Percentiles rank a stretch among this genome's conserved stretches.
Conservation (phyloP, 116 monocot genomes). For the Cymodocea nodosa region DNA sequence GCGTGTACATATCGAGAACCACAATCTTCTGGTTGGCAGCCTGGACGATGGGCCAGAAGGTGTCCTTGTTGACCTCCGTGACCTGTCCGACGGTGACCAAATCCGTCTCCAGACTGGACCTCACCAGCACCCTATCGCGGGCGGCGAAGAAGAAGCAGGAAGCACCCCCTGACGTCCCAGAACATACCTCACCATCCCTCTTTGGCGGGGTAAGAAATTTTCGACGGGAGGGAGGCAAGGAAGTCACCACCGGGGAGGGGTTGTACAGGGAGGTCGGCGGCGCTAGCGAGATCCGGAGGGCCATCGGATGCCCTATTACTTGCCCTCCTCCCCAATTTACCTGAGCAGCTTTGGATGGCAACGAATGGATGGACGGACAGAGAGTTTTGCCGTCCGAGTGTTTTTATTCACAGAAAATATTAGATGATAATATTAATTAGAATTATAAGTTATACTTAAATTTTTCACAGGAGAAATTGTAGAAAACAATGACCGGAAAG, state of each 20-base stretch:
- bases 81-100: constrained; percentile 50
- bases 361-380: too few relatives aligned
- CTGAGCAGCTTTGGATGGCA: too few relatives aligned
- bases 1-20: constrained; percentile 95
- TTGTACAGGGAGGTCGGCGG: not conserved
- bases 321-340: too few relatives aligned
- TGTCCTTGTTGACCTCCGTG: constrained; percentile 78
- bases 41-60: constrained; percentile 83
- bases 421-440: too few relatives aligned
- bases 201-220: not conserved
- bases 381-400: too few relatives aligned
- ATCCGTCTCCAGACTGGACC: constrained; percentile 38
- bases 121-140: constrained; percentile 8
- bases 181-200: not conserved
- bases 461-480: too few relatives aligned
- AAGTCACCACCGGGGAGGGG: not conserved
- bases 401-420: too few relatives aligned
- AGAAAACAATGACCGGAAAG: too few relatives aligned
- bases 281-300: constrained; percentile 5
- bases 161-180: not conserved
- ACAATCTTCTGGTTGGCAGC: constrained; percentile 61
- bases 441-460: too few relatives aligned
- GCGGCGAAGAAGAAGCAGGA: not conserved
- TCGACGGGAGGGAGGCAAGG: too few relatives aligned
- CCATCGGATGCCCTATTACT: not conserved